Base-by-base conservation (phyloP, 495 filamentous ascomycete species). In the Penicillium samsonianum region DNA sequence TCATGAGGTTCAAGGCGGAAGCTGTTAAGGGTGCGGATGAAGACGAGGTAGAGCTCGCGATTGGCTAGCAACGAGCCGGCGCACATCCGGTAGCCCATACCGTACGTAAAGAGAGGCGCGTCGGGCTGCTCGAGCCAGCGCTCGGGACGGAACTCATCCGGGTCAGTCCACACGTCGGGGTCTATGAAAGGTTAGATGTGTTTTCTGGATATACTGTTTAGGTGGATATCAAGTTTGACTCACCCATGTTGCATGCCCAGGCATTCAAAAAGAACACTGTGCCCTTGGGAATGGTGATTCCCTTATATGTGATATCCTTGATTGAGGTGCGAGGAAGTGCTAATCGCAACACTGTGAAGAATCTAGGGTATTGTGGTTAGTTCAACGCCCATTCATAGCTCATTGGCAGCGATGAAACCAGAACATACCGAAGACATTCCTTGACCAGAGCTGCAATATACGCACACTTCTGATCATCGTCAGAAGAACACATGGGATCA, bases 71-170 rank as follows among this genome's bases (percentile, higher is more conserved):
- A 64, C 1, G 81, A 81, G 11, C 85, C 85, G 9, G 84, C 80
- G 57, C 85, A 88, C 84, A 87, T 87, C 22, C 85, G 78, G 55
- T 85, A 87, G 11, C 84, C 84, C 48, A 85, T 72, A 4, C 84
- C 83, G 50, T 86, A 86, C 0, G 82, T 82, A 59, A 85, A 85
- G 14, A 86, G 59, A 9, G 84, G 84, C 3, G 82, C 78, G 41
- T 87, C 84, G 0, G 84, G 82, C 46, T 83, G 78, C 62, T 86
- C 82, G 33, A 85, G 59, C 80, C 82, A 88, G 12, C 85, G 71
- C 60, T 87, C 84, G 9, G 85, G 85, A 16, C 78, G 65, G 67
- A 87, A 87, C 26, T 65, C 71, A 22, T 83, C 76, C 2, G 84
- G 84, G 59, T 87, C 81, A 22, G 61, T 58, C 79, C 81, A 87